Evolutionary conservation across 2,329 filamentous ascomycete species (phyloP).

Genomic region (Periglandula ipomoeae): DNA sequence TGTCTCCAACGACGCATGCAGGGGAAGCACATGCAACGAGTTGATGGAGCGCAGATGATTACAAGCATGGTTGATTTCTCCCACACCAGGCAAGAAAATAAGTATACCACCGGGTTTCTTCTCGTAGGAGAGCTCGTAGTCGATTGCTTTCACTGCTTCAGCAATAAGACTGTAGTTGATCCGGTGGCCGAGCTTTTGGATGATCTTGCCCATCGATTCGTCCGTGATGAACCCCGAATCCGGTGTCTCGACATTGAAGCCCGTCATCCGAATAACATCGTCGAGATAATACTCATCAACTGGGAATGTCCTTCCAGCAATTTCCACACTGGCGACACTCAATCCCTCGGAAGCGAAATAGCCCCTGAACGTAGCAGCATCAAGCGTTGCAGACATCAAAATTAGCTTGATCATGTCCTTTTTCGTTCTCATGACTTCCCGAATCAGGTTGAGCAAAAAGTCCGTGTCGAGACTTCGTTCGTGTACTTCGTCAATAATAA

Average conservation of each 20-base stretch:
- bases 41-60: slow-evolving; percentile 53
- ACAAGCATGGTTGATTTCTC: slow-evolving; percentile 81
- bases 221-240: slow-evolving; percentile 37
- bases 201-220: slow-evolving; percentile 57
- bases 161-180: slow-evolving; percentile 89
- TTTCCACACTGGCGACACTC: slow-evolving; percentile 73
- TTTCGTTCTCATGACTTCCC: slow-evolving; percentile 66
- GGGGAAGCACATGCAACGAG: slow-evolving; percentile 66
- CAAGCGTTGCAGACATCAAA: slow-evolving; percentile 92
- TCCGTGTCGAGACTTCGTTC: slow-evolving; percentile 92
- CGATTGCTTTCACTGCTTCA: slow-evolving; percentile 72
- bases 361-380: slow-evolving; percentile 72
- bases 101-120: slow-evolving; percentile 72
- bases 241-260: slow-evolving; percentile 49
- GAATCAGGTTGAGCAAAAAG: slow-evolving; percentile 79
- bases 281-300: slow-evolving; percentile 87
- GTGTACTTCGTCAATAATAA: slow-evolving; percentile 95
- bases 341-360: slow-evolving; percentile 68
- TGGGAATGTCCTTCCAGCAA: slow-evolving; percentile 80
- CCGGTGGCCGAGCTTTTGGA: slow-evolving; percentile 65
- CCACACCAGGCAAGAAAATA: slow-evolving; percentile 88
- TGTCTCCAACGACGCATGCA: slow-evolving; percentile 87
- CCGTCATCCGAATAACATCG: slow-evolving; percentile 72
- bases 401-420: slow-evolving; percentile 80
- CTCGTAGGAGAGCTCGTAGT: slow-evolving; percentile 57